phyloP scores from a whole-genome alignment of 129 eudicot genomes.

The Flaveria trinervia region DNA sequence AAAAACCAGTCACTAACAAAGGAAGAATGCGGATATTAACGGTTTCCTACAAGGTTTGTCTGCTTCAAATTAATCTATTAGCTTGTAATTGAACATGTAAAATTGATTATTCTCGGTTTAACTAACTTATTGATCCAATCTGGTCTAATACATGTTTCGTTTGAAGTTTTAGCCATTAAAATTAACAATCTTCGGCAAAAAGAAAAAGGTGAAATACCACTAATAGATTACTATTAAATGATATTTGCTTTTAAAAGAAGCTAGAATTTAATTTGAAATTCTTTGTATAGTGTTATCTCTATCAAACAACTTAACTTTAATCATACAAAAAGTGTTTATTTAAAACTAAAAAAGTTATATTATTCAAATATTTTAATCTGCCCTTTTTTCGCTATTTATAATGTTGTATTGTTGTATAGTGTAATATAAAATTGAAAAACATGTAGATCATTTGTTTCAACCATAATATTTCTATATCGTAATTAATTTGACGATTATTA shows the following conservation, averaged over 20 bases:
- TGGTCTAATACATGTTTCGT: neutral
- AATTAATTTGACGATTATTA: too few relatives aligned
- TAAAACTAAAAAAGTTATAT: neutral
- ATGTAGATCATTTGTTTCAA: too few relatives aligned
- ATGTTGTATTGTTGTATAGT: too few relatives aligned
- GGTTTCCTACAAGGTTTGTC: neutral
- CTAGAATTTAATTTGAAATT: neutral
- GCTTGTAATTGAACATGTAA: neutral
- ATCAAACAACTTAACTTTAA: slow-evolving; percentile 3
- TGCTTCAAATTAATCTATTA: neutral
- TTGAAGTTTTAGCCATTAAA: neutral
- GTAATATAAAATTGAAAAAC: too few relatives aligned
- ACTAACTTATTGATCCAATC: neutral
- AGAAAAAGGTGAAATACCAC: neutral
- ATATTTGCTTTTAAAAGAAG: neutral
- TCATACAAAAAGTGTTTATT: neutral
- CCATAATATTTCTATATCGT: too few relatives aligned
- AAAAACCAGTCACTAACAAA: too few relatives aligned
- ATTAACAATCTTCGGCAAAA: neutral
- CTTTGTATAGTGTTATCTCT: neutral
- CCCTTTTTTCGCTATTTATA: neutral
- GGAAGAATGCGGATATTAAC: neutral
- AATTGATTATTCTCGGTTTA: neutral
- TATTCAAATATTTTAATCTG: neutral
- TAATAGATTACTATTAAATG: neutral